phyloP scores from a whole-genome alignment of 257 asterid species.

The Solanum tacnaense region DNA sequence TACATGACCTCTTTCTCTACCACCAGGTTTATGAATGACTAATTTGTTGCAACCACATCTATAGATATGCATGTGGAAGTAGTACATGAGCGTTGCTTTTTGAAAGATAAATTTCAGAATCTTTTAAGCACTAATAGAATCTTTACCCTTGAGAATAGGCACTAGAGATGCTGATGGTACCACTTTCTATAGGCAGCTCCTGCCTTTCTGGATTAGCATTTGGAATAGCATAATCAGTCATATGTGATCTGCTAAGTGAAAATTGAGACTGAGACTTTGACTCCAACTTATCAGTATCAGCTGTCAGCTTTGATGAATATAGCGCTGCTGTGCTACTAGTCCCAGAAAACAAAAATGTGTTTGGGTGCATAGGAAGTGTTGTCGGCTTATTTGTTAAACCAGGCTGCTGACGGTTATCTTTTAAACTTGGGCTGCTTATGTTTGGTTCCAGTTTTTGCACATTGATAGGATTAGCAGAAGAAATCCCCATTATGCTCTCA shows the following conservation, averaged over 20 bases:
- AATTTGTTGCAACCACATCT: not conserved
- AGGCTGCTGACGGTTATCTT: constrained; percentile 26
- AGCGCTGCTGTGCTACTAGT: constrained; percentile 27
- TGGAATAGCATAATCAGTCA: constrained; percentile 18
- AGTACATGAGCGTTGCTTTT: not conserved
- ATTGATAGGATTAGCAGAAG: constrained; percentile 34
- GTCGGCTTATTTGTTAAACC: not conserved
- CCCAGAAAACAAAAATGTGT: constrained; percentile 28
- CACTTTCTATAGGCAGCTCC: constrained; percentile 59
- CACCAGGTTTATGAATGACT: not conserved
- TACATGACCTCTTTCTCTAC: not conserved
- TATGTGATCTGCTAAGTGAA: constrained; percentile 23
- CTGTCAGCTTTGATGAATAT: constrained; percentile 23
- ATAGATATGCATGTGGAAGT: not conserved
- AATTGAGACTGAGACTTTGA: constrained; percentile 35
- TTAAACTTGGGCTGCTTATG: constrained; percentile 33
- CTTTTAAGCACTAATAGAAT: not conserved
- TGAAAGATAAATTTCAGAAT: not conserved
- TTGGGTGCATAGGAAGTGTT: constrained; percentile 18
- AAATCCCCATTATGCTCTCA: constrained; percentile 29
- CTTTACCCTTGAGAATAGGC: constrained; percentile 81
- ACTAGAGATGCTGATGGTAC: constrained; percentile 81
- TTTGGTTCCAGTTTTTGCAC: constrained; percentile 59
- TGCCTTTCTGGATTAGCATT: constrained; percentile 33
- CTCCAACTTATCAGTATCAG: constrained; percentile 30